Base-by-base conservation (phyloP, 2,329 filamentous ascomycete species). In the Monascus ruber region DNA sequence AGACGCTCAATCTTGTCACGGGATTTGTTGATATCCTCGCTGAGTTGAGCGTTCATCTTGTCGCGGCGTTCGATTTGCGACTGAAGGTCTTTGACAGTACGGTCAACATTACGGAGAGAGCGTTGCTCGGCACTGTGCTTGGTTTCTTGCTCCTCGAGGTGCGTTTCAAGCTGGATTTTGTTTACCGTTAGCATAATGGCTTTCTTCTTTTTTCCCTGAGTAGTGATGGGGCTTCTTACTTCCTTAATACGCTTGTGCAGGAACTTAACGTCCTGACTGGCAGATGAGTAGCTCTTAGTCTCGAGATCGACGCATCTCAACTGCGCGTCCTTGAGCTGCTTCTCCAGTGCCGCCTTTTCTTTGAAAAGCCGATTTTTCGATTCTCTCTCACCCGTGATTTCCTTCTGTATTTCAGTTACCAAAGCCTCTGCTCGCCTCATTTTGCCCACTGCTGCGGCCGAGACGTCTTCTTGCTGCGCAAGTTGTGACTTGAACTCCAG, bases 221-320 rank as follows among this genome's bases (percentile, higher is more conserved):
- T 11, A 3, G 40, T 33, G 9, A 35, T 42, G 42, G 40, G 49
- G 31, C 49, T 42, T 29, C 77, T 74, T 72, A 94, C 88, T 75
- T 96, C 89, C 68, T 95, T 87, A 48, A 98, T 86, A 37, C 89
- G 79, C 56, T 87, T 89, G 64, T 95, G 85, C 54, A 96, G 66
- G 69, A 95, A 96, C 55, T 91, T 83, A 50, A 96, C 85, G 63
- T 96, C 89, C 54, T 94, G 86, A 60, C 88, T 94, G 24, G 85
- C 85, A 48, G 82, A 93, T 17, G 88, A 91, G 65, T 94, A 96
- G 38, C 88, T 87, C 70, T 96, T 96, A 33, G 91, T 96, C 68
- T 98, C 89, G 6, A 96, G 73, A 58, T 96, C 91, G 38, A 98
- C 82, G 40, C 94, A 77, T 55, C 80, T 80, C 38, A 96, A 76